Percentiles rank a stretch among this genome's conserved stretches.
Conservation (phyloP, 345 rosid species). For the Hevea brasiliensis region DNA sequence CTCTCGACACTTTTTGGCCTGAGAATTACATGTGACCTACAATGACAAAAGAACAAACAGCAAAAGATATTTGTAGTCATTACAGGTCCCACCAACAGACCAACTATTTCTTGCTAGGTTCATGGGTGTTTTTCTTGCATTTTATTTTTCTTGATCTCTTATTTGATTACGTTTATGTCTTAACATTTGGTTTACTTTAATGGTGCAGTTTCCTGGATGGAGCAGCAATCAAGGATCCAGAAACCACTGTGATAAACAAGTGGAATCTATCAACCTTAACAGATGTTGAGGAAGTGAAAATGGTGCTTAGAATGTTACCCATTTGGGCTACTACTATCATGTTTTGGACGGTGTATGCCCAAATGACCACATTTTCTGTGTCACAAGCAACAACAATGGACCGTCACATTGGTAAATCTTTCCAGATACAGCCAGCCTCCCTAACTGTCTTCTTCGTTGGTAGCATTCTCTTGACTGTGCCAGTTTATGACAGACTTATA, state of each 20-base stretch:
- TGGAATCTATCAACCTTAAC: slow-evolving; percentile 83
- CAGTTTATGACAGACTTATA: slow-evolving; percentile 66
- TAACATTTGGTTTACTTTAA: background rate
- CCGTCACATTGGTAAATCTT: slow-evolving; percentile 75
- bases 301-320: slow-evolving; percentile 83
- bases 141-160: no score
- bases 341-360: slow-evolving; percentile 97
- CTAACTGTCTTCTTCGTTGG: slow-evolving; percentile 78
- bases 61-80: background rate
- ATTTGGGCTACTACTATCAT: slow-evolving; percentile 87
- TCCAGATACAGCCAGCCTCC: slow-evolving; percentile 76
- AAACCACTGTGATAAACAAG: slow-evolving; percentile 40
- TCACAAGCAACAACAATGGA: slow-evolving; percentile 89
- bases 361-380: slow-evolving; percentile 88
- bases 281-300: slow-evolving; percentile 92
- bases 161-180: no score
- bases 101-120: background rate
- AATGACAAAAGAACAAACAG: background rate
- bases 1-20: background rate
- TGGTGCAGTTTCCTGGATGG: slow-evolving; percentile 74
- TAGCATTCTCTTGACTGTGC: slow-evolving; percentile 81
- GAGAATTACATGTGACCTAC: background rate
- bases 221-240: slow-evolving; percentile 68
- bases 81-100: background rate
- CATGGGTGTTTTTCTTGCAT: background rate